Evolutionary conservation across 75 land plant genomes (phyloP), one percentile per base, ranked within the genome.

Genomic region (Picea glauca): DNA sequence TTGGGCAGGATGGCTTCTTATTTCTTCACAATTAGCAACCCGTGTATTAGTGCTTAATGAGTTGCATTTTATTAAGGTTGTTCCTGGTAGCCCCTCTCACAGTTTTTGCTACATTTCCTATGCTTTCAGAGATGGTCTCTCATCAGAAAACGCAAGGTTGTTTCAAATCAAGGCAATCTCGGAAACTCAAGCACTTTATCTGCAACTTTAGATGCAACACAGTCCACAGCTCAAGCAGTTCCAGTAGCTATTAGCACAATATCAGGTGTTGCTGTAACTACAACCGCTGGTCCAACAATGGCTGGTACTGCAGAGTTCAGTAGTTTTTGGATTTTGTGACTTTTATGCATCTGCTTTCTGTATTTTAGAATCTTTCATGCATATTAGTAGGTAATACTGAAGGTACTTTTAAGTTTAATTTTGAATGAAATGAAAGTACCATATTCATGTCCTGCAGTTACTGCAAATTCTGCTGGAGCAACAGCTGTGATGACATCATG

Each of bases 71-170:
- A 9, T 50, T 50, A 50, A 50, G 56, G 56, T 33, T 14, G 33
- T 14, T 67, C 0, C 20, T 15, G n/a, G 23, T 43, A 70, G 3
- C 43, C 23, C n/a, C 18, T 7, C n/a, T 70, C 2, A 40, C 13
- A 7, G 9, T 43, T 70, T 20, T n/a, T 70, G 54, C 26, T n/a
- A 23, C 50, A 3, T 70, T 40, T 70, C 54, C 56, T 38, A 50
- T 58, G 43, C 60, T 23, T 86, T 79, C 85, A 96, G 99, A 90
- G 99, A 78, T 96, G 97, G 97, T 84, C 87, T 5, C 84, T 87
- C 50, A 84, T 96, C 63, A 88, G 85, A 74, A 96, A 90, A 82
- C 61, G 81, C 30, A 54, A 79, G n/a, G 79, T 58, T 12, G 79
- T 74, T 63, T 21, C 73, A 33, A 82, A 60, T 67, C 72, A 35